phyloP scores from a whole-genome alignment of 352 stramenopile genomes.

The Discostella stelligera region DNA sequence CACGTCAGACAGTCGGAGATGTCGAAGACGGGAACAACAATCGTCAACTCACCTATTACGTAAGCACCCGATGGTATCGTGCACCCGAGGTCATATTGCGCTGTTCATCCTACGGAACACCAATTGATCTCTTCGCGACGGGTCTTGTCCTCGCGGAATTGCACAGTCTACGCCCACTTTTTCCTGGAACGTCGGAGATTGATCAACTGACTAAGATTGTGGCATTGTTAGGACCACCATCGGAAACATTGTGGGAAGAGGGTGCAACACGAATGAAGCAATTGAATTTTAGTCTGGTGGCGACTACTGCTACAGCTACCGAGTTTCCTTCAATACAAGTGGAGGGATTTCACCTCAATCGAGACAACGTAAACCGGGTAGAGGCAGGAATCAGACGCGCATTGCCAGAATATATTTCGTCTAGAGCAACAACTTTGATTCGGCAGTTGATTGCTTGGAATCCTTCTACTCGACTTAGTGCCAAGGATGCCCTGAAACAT shows the following conservation, averaged over 20 bases:
- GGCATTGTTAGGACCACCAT: slow-evolving; percentile 81
- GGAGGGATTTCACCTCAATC: neutral
- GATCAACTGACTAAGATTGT: slow-evolving; percentile 95
- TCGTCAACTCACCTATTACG: slow-evolving; percentile 94
- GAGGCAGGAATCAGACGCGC: slow-evolving; percentile 8
- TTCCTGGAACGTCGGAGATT: slow-evolving; percentile 94
- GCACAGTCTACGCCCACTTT: slow-evolving; percentile 94
- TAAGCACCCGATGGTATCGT: slow-evolving; percentile 98
- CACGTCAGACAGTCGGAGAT: neutral
- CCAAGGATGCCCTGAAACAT: slow-evolving; percentile 20
- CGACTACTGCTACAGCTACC: neutral
- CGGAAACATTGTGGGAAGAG: slow-evolving; percentile 89
- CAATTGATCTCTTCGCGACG: slow-evolving; percentile 96
- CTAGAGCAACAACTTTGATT: slow-evolving; percentile 27
- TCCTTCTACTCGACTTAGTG: slow-evolving; percentile 17
- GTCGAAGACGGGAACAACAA: slow-evolving; percentile 83
- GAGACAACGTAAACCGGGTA: neutral
- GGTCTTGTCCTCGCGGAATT: slow-evolving; percentile 98
- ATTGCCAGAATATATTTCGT: slow-evolving; percentile 10
- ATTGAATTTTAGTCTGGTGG: slow-evolving; percentile 76
- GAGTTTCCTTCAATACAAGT: neutral
- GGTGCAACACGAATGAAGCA: slow-evolving; percentile 89
- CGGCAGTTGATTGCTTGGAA: slow-evolving; percentile 38
- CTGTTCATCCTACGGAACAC: slow-evolving; percentile 93
- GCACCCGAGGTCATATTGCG: slow-evolving; percentile 95